Evolutionary conservation across 2,329 filamentous ascomycete genomes (phyloP).

Genomic region (Tolypocladium endophyticum): DNA sequence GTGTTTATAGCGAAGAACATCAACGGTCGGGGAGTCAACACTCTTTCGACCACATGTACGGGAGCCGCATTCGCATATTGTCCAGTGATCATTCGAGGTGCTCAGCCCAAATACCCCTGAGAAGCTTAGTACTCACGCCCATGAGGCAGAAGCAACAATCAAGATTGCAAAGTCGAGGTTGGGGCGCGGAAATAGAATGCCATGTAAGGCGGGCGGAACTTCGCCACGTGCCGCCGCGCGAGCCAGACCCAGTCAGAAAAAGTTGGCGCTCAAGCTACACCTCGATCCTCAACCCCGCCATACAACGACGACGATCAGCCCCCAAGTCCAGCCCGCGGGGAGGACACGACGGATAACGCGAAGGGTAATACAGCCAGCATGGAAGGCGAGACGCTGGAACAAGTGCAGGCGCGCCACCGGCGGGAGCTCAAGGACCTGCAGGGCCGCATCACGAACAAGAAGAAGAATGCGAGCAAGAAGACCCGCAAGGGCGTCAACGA

Average conservation of each 20-base stretch:
- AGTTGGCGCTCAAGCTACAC: not conserved
- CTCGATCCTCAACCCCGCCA: not conserved
- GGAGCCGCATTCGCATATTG: too few species aligned
- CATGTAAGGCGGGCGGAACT: not conserved
- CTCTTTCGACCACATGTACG: too few species aligned
- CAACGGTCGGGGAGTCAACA: too few species aligned
- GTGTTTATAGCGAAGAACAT: too few species aligned
- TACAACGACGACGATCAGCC: not conserved
- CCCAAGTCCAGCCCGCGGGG: not conserved
- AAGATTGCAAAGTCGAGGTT: too few species aligned
- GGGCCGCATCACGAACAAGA: conserved; percentile 80
- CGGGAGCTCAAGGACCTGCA: conserved; percentile 85
- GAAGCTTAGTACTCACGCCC: too few species aligned
- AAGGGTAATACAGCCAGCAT: conserved; percentile 7
- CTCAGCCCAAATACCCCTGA: too few species aligned
- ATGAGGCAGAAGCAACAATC: too few species aligned
- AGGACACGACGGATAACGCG: not conserved
- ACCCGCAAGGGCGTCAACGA: conserved; percentile 64
- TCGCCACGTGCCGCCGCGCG: not conserved
- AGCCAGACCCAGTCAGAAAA: not conserved
- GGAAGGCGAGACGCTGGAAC: conserved; percentile 53
- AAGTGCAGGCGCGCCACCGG: conserved; percentile 68
- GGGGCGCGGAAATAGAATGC: not conserved
- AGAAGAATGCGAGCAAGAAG: conserved; percentile 91
- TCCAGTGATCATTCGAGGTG: too few species aligned